Conservation (phyloP, 148 eudicot genomes). For the Bassia scoparia region DNA sequence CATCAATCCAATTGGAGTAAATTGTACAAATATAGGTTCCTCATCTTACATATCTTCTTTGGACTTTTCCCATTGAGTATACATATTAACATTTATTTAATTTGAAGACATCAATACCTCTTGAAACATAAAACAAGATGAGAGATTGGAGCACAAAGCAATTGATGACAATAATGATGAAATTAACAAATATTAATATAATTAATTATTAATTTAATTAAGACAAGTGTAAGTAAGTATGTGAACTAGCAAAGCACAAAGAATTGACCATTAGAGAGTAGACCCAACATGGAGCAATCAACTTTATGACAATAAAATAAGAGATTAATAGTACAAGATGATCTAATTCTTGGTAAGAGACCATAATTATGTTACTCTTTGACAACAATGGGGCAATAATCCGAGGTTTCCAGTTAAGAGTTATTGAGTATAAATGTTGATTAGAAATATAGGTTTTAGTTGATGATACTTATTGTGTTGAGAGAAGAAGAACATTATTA, state of each 20-base stretch:
- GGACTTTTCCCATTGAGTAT: not conserved
- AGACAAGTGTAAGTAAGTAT: too few relatives aligned
- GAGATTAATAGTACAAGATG: not conserved
- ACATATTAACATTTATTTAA: not conserved
- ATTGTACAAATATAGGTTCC: not conserved
- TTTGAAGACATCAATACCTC: not conserved
- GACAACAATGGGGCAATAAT: slow-evolving; percentile 4
- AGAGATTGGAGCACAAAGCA: not conserved
- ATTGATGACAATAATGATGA: too few relatives aligned
- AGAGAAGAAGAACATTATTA: slow-evolving; percentile 3
- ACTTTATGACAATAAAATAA: not conserved
- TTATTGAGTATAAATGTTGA: not conserved
- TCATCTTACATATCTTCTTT: not conserved
- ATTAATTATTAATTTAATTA: too few relatives aligned
- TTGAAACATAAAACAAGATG: not conserved
- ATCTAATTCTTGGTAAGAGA: not conserved
- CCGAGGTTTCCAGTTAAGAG: slow-evolving; percentile 10
- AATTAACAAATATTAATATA: too few relatives aligned
- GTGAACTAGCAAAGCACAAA: too few relatives aligned
- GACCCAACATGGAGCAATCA: not conserved
- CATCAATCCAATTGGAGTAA: not conserved
- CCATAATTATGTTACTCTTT: slow-evolving; percentile 15
- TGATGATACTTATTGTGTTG: too few relatives aligned
- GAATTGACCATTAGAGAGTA: too few relatives aligned
- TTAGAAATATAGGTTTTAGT: not conserved